Evolutionary conservation across 1,284 basidiomycete species (phyloP), one percentile per base, ranked within the genome.

Genomic region (Binderoboletus segoi): DNA sequence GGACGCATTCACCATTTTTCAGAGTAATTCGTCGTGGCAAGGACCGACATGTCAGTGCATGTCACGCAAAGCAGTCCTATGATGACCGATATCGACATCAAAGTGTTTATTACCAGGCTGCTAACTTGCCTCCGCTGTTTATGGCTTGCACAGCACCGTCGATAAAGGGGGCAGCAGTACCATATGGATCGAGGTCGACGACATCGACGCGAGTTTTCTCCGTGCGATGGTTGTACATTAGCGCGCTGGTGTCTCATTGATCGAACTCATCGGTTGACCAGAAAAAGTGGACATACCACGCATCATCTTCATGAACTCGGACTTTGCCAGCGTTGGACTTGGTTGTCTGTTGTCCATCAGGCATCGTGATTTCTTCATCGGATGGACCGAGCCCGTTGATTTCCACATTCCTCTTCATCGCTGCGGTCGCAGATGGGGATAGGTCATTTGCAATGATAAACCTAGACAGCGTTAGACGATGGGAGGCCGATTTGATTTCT

Each of bases 131-230:
- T 68, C 91, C 94, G 63, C 97, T 95, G 24, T 85, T 83, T 3
- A 98, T 81, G 54, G 85, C 86, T 67, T 97, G 94, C n/a, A 99
- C 88, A 0, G 96, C 94, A n/a, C 89, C 89, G 67, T 99, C 97
- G 32, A 99, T 87, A 73, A 99, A 99, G 1, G 96, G 95, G 4
- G 94, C 91, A 1, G 97, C 97, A 7, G 94, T 96, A 1, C 97
- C 97, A 69, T 99, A 99, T 0, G 97, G 97, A 70, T 99, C 96
- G 18, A 99, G 81, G 71, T 99, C 97, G 21, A 99, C 88, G 32
- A 95, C 93, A 63, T 99, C 95, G 37, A 98, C 96, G 7, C 89
- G 86, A 13, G 82, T 77, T 41, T 79, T 79, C 41, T 85, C 85
- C 51, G 82, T 77, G 41, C 95, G 88, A 71, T 97, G 94, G 48